Percentiles rank a stretch among this genome's conserved stretches.
phyloP scores from a whole-genome alignment of 768 basidiomycete species.

The Stropharia rugosoannulata region DNA sequence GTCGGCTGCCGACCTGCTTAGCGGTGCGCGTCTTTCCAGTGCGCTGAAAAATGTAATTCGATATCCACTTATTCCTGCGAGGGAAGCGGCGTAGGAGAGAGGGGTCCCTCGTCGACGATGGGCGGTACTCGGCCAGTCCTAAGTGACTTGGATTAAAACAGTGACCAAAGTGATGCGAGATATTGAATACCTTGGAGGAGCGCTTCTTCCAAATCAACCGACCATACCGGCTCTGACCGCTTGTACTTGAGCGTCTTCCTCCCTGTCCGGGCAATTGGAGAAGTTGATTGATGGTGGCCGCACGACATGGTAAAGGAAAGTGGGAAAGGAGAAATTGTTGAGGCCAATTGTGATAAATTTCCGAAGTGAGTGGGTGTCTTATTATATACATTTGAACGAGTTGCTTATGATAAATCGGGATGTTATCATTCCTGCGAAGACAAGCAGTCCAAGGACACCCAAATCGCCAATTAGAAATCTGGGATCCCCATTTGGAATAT shows the following conservation, averaged over 20 bases:
- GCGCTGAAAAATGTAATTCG: slow-evolving; percentile 54
- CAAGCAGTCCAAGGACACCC: neutral
- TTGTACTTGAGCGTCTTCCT: slow-evolving; percentile 64
- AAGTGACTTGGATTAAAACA: slow-evolving; percentile 9
- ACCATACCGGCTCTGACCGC: slow-evolving; percentile 59
- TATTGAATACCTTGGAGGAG: slow-evolving; percentile 53
- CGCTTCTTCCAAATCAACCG: slow-evolving; percentile 57
- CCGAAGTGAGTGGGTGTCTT: neutral
- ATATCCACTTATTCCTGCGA: slow-evolving; percentile 65
- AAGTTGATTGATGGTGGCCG: neutral
- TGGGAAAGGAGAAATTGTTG: neutral
- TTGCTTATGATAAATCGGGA: slow-evolving; percentile 5
- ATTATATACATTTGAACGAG: slow-evolving; percentile 1
- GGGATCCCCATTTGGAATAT: slow-evolving; percentile 5
- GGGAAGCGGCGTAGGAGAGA: slow-evolving; percentile 59
- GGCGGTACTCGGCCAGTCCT: slow-evolving; percentile 60
- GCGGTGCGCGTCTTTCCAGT: slow-evolving; percentile 60
- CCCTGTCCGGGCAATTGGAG: slow-evolving; percentile 26
- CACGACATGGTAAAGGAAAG: neutral
- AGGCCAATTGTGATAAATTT: neutral
- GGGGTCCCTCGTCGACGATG: slow-evolving; percentile 49
- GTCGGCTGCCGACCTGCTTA: slow-evolving; percentile 69
- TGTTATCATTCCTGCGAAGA: slow-evolving; percentile 8
- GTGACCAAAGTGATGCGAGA: neutral
- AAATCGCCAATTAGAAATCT: neutral